A percentile compares a stretch with the other conserved stretches of the same genome.
Conservation (phyloP, 179 eudicot genomes). For the Vitellaria paradoxa region DNA sequence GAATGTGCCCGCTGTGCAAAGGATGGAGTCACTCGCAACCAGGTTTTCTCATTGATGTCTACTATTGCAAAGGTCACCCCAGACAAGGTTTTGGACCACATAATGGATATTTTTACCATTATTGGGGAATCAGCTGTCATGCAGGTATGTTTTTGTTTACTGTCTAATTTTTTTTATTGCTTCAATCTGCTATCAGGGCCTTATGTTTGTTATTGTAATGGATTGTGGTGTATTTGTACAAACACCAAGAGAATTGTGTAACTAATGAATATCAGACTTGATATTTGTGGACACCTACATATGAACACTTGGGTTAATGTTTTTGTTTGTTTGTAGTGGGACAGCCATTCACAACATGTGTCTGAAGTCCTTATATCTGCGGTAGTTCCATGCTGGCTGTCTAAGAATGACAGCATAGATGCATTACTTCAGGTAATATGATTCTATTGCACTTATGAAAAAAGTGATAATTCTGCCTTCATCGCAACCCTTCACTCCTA, state of each 20-base stretch:
- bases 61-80: slow-evolving; percentile 64
- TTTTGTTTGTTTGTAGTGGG: slow-evolving; percentile 40
- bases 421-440: slow-evolving; percentile 64
- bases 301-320: slow-evolving; percentile 2
- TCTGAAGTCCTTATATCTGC: slow-evolving; percentile 79
- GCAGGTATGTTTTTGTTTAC: slow-evolving; percentile 40
- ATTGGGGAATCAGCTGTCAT: slow-evolving; percentile 63
- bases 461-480: background rate
- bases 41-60: slow-evolving; percentile 68
- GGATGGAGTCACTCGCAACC: slow-evolving; percentile 66
- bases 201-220: background rate
- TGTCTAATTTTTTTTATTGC: background rate
- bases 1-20: slow-evolving; percentile 68
- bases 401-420: slow-evolving; percentile 40
- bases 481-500: background rate
- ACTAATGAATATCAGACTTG: background rate
- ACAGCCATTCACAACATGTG: slow-evolving; percentile 68
- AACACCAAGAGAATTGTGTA: background rate
- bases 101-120: slow-evolving; percentile 59
- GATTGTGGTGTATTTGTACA: background rate
- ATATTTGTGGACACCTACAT: background rate
- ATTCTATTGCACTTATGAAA: background rate
- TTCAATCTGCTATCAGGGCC: background rate
- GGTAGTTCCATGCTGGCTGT: slow-evolving; percentile 82
- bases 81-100: slow-evolving; percentile 53